Evolutionary conservation across 352 stramenopile species (phyloP), one percentile per base, ranked within the genome.

Genomic region (Globisporangium sylvaticum): DNA sequence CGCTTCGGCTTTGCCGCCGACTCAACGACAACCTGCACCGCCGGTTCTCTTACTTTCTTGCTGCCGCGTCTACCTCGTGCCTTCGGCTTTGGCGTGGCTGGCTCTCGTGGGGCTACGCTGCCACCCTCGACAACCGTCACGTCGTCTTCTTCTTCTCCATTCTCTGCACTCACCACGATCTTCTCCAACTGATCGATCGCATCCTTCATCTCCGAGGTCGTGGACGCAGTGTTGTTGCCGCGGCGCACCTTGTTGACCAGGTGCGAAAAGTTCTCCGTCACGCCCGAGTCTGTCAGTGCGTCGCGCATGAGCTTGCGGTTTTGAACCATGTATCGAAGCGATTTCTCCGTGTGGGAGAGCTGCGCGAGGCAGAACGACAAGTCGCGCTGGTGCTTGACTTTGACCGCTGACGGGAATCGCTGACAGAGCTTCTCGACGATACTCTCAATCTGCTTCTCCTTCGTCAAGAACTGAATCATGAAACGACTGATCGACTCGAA

Each of bases 381-480:
- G 69, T 98, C 93, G 25, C 85, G 76, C 64, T 89, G 81, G 48
- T 94, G 77, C 39, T 89, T 79, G 24, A 67, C 63, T 24, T 90
- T 81, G 6, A 78, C 67, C 8, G 91, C 94, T 24, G 92, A 93
- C 15, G 84, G 88, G 62, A 99, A 97, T 5, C 97, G 91, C 64
- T 98, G 92, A 25, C 89, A 91, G 25, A 99, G 78, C 76, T 99
- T 99, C 37, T 90, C 81, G 18, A 91, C 83, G 31, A 94, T 89
- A 31, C 84, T 92, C 62, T 92, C 84, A 34, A 91, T 79, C 53
- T 93, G 85, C 65, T 97, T 96, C 60, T 98, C 97, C 71, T 99
- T 99, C 34, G 97, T 97, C 64, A 99, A 93, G 65, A 98, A 99
- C 65, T 95, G 89, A 25, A 99, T 86, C 24, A 99, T 83, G 74